phyloP scores from a whole-genome alignment of 495 filamentous ascomycete species.

The Apodospora peruviana region DNA sequence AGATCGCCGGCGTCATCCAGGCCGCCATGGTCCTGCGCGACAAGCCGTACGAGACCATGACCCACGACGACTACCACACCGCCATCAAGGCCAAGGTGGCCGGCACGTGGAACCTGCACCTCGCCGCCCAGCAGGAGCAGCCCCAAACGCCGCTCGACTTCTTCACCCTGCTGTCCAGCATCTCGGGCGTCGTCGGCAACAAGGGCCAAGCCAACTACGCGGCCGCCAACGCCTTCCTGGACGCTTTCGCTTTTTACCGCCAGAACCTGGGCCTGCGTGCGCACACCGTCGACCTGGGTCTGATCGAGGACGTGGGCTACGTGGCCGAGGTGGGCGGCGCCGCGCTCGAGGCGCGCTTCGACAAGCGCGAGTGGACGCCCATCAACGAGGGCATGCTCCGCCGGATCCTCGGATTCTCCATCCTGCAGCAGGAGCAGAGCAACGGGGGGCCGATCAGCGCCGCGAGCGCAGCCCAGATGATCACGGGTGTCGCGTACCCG shows the following conservation, averaged over 20 bases:
- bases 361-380: constrained; percentile 18
- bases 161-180: constrained; percentile 44
- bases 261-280: constrained; percentile 14
- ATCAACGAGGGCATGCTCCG: constrained; percentile 28
- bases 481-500: constrained; percentile 24
- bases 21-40: constrained; percentile 41
- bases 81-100: constrained; percentile 39
- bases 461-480: constrained; percentile 11
- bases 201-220: constrained; percentile 53
- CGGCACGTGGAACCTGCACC: constrained; percentile 36
- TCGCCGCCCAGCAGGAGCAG: constrained; percentile 23
- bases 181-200: constrained; percentile 45
- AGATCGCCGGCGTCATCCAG: constrained; percentile 45
- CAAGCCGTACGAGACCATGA: constrained; percentile 30
- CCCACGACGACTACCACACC: constrained; percentile 18
- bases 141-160: constrained; percentile 44
- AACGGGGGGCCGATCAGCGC: background rate
- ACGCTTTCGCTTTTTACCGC: constrained; percentile 32
- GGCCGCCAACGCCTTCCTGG: constrained; percentile 52
- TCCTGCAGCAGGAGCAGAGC: constrained; percentile 27
- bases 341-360: constrained; percentile 8
- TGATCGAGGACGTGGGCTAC: constrained; percentile 23
- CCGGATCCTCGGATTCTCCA: constrained; percentile 25
- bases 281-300: constrained; percentile 20
- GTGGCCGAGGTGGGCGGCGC: constrained; percentile 13